Percentiles rank a stretch among this genome's conserved stretches.
These are phyloP conservation scores for Xylaria sp. DNA, from an alignment of 2,329 filamentous ascomycete species.

Conservation along the genomic window DNA sequence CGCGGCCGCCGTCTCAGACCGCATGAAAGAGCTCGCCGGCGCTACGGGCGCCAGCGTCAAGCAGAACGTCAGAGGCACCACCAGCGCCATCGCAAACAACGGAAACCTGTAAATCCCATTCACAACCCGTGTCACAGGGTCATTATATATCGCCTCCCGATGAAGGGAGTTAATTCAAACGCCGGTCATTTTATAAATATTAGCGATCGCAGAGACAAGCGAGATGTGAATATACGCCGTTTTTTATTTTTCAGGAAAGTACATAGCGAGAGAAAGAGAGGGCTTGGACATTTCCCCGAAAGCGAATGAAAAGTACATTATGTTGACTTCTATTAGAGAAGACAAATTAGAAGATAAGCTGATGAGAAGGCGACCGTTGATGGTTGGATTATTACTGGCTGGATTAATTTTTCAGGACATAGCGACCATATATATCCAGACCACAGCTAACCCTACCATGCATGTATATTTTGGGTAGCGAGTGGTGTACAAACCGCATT, in stretches of 20 bases:
- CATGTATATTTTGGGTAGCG: slow-evolving; percentile 27
- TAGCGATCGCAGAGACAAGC: not conserved
- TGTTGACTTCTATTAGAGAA: not conserved
- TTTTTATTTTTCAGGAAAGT: not conserved
- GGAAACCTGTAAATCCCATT: slow-evolving; percentile 47
- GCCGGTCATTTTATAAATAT: slow-evolving; percentile 9
- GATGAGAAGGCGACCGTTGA: not conserved
- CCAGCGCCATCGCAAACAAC: slow-evolving; percentile 67
- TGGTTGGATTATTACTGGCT: not conserved
- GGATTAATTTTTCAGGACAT: not conserved
- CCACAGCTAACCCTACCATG: slow-evolving; percentile 12
- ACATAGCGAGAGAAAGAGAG: not conserved
- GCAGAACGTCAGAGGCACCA: slow-evolving; percentile 58
- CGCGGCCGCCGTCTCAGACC: slow-evolving; percentile 56
- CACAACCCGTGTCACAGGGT: not conserved
- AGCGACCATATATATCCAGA: not conserved
- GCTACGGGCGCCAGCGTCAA: slow-evolving; percentile 56
- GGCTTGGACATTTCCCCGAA: not conserved
- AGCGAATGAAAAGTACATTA: too few relatives aligned
- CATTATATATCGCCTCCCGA: not conserved
- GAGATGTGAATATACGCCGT: not conserved
- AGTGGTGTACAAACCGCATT: slow-evolving; percentile 2
- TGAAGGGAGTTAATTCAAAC: not conserved
- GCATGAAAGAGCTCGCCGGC: slow-evolving; percentile 64
- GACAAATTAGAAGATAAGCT: not conserved